Conservation (phyloP, 306 rosid species). For the Cicer yamashitae region DNA sequence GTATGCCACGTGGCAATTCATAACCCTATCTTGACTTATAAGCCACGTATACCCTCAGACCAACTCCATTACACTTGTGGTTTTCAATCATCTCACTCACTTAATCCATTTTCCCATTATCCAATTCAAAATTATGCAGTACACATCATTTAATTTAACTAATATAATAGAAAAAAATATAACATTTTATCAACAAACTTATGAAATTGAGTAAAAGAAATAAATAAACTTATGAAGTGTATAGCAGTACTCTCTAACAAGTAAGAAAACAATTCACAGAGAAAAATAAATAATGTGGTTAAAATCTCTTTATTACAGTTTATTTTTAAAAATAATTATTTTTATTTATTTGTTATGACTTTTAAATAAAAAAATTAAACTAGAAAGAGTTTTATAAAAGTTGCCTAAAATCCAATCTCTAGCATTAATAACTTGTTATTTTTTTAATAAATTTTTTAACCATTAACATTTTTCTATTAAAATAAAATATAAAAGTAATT, state of each 20-base stretch:
- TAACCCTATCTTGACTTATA: slow-evolving; percentile 30
- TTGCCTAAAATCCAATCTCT: no score
- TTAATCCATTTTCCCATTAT: slow-evolving; percentile 35
- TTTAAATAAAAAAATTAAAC: no score
- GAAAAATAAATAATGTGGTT: no score
- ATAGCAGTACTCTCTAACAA: background rate
- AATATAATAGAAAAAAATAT: no score
- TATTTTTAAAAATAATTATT: no score
- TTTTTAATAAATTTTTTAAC: no score
- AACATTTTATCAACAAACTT: background rate
- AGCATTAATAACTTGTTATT: no score
- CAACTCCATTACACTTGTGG: slow-evolving; percentile 36
- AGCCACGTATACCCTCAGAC: slow-evolving; percentile 45
- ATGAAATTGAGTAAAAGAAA: background rate
- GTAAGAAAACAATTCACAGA: background rate
- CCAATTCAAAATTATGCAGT: slow-evolving; percentile 1
- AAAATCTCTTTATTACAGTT: no score
- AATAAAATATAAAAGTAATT: no score
- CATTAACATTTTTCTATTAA: no score
- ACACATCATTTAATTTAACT: background rate
- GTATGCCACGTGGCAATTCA: slow-evolving; percentile 36
- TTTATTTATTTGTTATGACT: no score
- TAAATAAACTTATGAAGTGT: background rate
- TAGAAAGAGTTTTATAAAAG: no score
- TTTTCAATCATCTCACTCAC: slow-evolving; percentile 30